Base-by-base conservation (phyloP, 2,329 filamentous ascomycete genomes). In the Zarea fungicola region DNA sequence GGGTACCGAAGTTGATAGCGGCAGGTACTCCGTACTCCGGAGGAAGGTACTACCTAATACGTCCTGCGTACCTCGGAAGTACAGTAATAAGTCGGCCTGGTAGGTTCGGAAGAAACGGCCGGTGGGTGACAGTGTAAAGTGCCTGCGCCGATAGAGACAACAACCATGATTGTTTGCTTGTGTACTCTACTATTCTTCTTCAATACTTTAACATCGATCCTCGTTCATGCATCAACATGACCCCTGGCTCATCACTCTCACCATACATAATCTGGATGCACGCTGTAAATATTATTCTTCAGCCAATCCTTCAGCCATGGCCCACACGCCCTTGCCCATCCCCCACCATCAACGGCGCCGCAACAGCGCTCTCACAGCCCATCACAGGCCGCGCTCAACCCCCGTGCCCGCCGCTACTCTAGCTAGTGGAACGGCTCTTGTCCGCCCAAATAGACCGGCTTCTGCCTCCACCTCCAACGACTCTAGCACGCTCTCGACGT, bases 371-470 rank as follows among this genome's bases (percentile, higher is more conserved):
- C 31, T 47, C 25, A 39, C 56, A 61, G 56, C 63, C 63, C 60
- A 64, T 65, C 62, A 65, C 52, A 52, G 53, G 36, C 54, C 54
- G 53, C 52, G 50, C 40, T 58, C 29, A 32, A 36, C 55, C 63
- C 63, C 56, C 63, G 63, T 65, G 63, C 60, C 51, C 54, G 47
- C 53, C 57, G 52, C 56, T 57, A 49, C 59, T 56, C 57, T 45
- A 51, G 50, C 54, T 56, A 65, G 60, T 65, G 61, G 61, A 62
- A 58, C 60, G 56, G 58, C 58, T 60, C 55, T 40, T n/a, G 44
- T 16, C 44, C 44, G 35, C 34, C 44, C 44, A 25, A 26, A 19
- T 26, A 28, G n/a, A 26, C 34, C 44, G 44, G 44, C 42, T 47
- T 47, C 35, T 25, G 40, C 35, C 35, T 39, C 42, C 35, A 40